A percentile compares a stretch with the other conserved stretches of the same genome.
These are phyloP conservation scores for Hyphodiscus hymeniophilus DNA, from an alignment of 495 filamentous ascomycete genomes.

Conservation along the genomic window DNA sequence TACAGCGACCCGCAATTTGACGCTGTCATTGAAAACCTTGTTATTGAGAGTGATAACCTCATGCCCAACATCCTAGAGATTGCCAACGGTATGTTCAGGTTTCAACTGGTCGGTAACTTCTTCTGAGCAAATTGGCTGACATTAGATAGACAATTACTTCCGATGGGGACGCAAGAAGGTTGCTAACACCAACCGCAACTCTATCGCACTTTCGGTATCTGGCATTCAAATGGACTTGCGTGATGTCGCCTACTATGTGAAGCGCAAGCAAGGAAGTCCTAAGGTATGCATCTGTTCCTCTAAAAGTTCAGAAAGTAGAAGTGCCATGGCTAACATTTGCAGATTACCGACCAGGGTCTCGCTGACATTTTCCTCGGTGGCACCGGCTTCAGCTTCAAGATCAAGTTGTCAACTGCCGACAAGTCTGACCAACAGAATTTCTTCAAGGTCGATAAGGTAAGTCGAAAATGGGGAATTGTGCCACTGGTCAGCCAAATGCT, in stretches of 20 bases:
- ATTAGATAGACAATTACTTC: slow-evolving; percentile 95
- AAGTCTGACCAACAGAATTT: slow-evolving; percentile 69
- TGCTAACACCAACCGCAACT: slow-evolving; percentile 72
- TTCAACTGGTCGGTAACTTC: background rate
- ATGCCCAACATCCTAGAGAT: slow-evolving; percentile 93
- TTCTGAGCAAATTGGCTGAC: slow-evolving; percentile 24
- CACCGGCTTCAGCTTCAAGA: slow-evolving; percentile 82
- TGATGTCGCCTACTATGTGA: slow-evolving; percentile 92
- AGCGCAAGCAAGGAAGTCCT: slow-evolving; percentile 93
- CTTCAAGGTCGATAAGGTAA: slow-evolving; percentile 91
- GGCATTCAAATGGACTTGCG: slow-evolving; percentile 82
- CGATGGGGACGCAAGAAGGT: slow-evolving; percentile 85
- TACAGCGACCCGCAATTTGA: slow-evolving; percentile 81
- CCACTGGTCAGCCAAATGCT: no score
- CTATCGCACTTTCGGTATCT: slow-evolving; percentile 74
- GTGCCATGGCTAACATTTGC: no score
- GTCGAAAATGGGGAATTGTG: no score
- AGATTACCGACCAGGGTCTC: slow-evolving; percentile 78
- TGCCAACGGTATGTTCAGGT: slow-evolving; percentile 27
- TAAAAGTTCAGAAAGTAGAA: no score
- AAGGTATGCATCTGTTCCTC: no score
- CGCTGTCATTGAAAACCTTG: slow-evolving; percentile 85
- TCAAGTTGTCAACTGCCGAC: slow-evolving; percentile 77
- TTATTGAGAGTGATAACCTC: slow-evolving; percentile 93
- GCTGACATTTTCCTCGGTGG: slow-evolving; percentile 88